phyloP scores from a whole-genome alignment of 2,329 filamentous ascomycete genomes.

The Aspergillus fumigatus region DNA sequence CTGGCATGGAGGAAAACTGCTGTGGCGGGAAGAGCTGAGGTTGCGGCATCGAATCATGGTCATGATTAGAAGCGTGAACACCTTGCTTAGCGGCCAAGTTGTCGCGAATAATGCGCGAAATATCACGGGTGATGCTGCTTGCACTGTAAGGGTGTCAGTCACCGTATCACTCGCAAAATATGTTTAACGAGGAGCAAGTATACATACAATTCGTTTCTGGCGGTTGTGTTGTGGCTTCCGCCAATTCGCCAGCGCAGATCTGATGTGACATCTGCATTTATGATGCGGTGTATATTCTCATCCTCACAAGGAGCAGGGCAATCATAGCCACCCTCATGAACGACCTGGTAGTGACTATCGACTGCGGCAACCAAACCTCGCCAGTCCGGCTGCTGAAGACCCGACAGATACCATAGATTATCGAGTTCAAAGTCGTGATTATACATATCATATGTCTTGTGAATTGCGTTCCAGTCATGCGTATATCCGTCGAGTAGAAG shows the following conservation, averaged over 20 bases:
- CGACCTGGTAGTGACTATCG: slow-evolving; percentile 40
- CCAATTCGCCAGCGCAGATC: slow-evolving; percentile 36
- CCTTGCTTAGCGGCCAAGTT: slow-evolving; percentile 25
- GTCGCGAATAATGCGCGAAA: slow-evolving; percentile 40
- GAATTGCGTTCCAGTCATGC: slow-evolving; percentile 35
- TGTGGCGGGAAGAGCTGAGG: slow-evolving; percentile 17
- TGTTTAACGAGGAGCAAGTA: background rate
- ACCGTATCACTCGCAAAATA: background rate
- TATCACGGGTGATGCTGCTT: slow-evolving; percentile 38
- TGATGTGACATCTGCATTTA: slow-evolving; percentile 29
- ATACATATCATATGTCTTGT: slow-evolving; percentile 34
- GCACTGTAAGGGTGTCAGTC: slow-evolving; percentile 31
- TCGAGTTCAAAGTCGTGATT: slow-evolving; percentile 39
- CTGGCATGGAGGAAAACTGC: slow-evolving; percentile 14
- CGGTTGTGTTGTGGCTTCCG: slow-evolving; percentile 23
- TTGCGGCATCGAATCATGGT: slow-evolving; percentile 9
- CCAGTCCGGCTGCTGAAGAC: slow-evolving; percentile 40
- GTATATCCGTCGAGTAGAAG: slow-evolving; percentile 37
- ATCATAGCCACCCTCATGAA: slow-evolving; percentile 33
- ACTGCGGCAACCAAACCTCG: slow-evolving; percentile 41
- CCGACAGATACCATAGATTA: slow-evolving; percentile 38
- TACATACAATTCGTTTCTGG: slow-evolving; percentile 41
- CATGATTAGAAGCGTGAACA: slow-evolving; percentile 6
- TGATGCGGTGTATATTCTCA: slow-evolving; percentile 32
- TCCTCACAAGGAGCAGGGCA: slow-evolving; percentile 32